phyloP scores from a whole-genome alignment of 805 yeast genomes.

The Zygotorulaspora sp. region DNA sequence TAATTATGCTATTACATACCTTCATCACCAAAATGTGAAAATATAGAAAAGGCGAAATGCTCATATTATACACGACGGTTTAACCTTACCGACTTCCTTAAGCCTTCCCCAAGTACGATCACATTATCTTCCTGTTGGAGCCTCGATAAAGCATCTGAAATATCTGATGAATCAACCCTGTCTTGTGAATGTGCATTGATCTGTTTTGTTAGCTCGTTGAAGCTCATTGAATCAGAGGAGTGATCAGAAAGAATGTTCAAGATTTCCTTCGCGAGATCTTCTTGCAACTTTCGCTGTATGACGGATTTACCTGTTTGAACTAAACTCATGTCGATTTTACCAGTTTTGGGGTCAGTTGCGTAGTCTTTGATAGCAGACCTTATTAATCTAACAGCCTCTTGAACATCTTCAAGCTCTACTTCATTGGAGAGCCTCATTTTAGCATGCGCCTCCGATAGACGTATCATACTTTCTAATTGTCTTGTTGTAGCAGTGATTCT shows the following conservation, averaged over 20 bases:
- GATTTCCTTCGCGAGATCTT: constrained; percentile 64
- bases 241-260: constrained; percentile 49
- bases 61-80: constrained; percentile 28
- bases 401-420: constrained; percentile 78
- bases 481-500: constrained; percentile 97
- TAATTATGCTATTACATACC: background rate
- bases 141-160: constrained; percentile 61
- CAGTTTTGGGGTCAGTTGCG: constrained; percentile 96
- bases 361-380: constrained; percentile 93
- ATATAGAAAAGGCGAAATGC: background rate
- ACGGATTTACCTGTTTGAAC: constrained; percentile 94
- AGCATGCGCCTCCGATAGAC: constrained; percentile 95
- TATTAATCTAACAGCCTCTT: constrained; percentile 89
- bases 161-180: constrained; percentile 65
- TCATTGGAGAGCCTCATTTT: constrained; percentile 75
- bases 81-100: constrained; percentile 53
- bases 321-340: constrained; percentile 94
- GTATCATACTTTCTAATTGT: constrained; percentile 92
- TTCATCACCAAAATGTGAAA: background rate
- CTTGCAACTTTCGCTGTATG: constrained; percentile 73
- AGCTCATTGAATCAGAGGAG: constrained; percentile 47
- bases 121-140: constrained; percentile 69
- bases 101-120: constrained; percentile 66
- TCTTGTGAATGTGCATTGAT: constrained; percentile 58
- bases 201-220: constrained; percentile 52